A percentile compares a stretch with the other conserved stretches of the same genome.
These are phyloP conservation scores for Phaffomyces antillensis DNA, from an alignment of 805 yeast genomes.

Conservation along the genomic window DNA sequence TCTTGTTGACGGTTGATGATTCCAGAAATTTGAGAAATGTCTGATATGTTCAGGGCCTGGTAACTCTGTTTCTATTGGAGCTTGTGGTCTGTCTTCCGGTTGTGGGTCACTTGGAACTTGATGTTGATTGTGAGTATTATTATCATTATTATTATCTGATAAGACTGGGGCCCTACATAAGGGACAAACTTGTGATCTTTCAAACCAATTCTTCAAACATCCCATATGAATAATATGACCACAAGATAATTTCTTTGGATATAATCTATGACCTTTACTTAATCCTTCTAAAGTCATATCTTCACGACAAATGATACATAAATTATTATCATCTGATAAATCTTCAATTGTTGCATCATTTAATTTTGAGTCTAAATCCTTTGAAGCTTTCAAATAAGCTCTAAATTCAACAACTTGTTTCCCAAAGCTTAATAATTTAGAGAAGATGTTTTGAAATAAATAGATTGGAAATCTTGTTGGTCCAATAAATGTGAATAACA, in stretches of 20 bases:
- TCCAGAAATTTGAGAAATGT: not conserved
- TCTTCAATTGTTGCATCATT: conserved; percentile 54
- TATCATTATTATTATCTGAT: conserved; percentile 10
- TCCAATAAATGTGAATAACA: conserved; percentile 38
- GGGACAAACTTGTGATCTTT: conserved; percentile 89
- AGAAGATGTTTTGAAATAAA: conserved; percentile 42
- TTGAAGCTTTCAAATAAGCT: conserved; percentile 38
- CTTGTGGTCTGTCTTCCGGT: not conserved
- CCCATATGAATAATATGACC: conserved; percentile 86
- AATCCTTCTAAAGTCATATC: conserved; percentile 54
- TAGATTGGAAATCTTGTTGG: conserved; percentile 40
- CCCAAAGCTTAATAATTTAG: conserved; percentile 26
- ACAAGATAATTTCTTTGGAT: conserved; percentile 75
- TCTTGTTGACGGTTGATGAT: not conserved
- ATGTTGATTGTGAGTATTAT: not conserved
- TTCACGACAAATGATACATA: conserved; percentile 89
- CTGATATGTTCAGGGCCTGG: not conserved
- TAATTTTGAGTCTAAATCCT: conserved; percentile 57
- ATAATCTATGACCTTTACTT: conserved; percentile 33
- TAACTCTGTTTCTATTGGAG: not conserved
- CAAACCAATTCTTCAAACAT: conserved; percentile 89
- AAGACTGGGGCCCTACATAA: conserved; percentile 74
- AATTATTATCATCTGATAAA: conserved; percentile 48
- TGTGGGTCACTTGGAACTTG: not conserved
- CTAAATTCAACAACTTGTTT: conserved; percentile 32